These are phyloP conservation scores for Periconia digitata DNA, from an alignment of 2,329 filamentous ascomycete genomes.

Conservation along the genomic window DNA sequence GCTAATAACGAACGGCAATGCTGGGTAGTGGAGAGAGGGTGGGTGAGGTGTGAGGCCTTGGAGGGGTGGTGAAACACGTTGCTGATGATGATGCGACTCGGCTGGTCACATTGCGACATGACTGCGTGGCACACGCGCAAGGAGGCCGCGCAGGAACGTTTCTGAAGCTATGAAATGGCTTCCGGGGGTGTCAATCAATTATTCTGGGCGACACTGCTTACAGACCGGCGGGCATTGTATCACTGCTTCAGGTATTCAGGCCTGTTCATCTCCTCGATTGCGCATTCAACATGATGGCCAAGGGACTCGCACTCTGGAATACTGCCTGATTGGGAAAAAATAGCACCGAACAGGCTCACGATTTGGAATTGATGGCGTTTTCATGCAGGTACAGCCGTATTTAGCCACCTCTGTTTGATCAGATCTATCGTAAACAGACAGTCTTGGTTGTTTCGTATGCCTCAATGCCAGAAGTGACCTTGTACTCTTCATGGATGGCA, in stretches of 20 bases:
- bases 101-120: constrained; percentile 26
- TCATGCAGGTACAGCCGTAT: not conserved
- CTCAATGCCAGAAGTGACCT: not conserved
- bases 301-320: not conserved
- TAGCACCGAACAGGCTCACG: not conserved
- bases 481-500: not conserved
- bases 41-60: constrained; percentile 18
- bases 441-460: not conserved
- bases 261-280: too few relatives aligned
- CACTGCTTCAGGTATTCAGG: too few relatives aligned
- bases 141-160: constrained; percentile 5
- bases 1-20: constrained; percentile 23
- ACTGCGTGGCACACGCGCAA: constrained; percentile 16
- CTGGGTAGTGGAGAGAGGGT: constrained; percentile 9
- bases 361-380: not conserved
- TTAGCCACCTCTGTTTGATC: not conserved
- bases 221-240: too few relatives aligned
- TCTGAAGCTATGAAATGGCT: not conserved
- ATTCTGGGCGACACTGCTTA: not conserved
- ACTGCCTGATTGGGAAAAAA: not conserved
- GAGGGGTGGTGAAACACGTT: constrained; percentile 30
- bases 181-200: not conserved
- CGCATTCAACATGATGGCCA: not conserved
- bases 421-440: not conserved
- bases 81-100: constrained; percentile 34